phyloP scores from a whole-genome alignment of 2,329 filamentous ascomycete genomes.

The Aspergillus ruber region DNA sequence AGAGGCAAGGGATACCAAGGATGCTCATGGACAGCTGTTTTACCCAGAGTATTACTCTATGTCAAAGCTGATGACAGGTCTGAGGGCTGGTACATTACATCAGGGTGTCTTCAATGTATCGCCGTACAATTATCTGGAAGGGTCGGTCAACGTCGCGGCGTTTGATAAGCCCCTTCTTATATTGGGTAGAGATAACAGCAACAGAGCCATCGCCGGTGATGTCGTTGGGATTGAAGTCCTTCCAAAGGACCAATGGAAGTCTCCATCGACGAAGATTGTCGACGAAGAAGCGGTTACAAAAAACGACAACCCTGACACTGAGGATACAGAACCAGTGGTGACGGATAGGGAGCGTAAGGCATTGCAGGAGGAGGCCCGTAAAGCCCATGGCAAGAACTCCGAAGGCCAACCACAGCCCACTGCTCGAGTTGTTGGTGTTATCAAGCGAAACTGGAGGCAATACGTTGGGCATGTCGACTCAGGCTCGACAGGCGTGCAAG shows the following conservation, averaged over 20 bases:
- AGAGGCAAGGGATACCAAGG: conserved; percentile 59
- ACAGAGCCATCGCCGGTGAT: conserved; percentile 85
- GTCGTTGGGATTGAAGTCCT: conserved; percentile 88
- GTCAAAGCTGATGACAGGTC: conserved; percentile 89
- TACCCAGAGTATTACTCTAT: conserved; percentile 86
- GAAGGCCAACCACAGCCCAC: conserved; percentile 83
- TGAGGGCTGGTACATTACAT: conserved; percentile 82
- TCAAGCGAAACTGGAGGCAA: conserved; percentile 96
- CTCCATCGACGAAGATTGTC: conserved; percentile 88
- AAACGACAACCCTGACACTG: conserved; percentile 86
- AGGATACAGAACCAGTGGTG: conserved; percentile 68
- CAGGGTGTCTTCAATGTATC: conserved; percentile 96
- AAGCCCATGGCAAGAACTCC: conserved; percentile 66
- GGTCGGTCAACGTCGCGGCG: conserved; percentile 78
- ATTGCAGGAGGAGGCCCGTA: conserved; percentile 84
- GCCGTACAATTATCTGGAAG: conserved; percentile 95
- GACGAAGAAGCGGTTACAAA: conserved; percentile 88
- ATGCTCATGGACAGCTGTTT: conserved; percentile 62
- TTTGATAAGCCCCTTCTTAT: conserved; percentile 86
- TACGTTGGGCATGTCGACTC: conserved; percentile 94
- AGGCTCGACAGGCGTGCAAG: conserved; percentile 68
- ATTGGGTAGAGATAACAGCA: conserved; percentile 91
- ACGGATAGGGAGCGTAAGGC: conserved; percentile 80
- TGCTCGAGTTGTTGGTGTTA: conserved; percentile 80
- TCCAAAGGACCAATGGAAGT: conserved; percentile 94